Base-by-base conservation (phyloP, 75 land plant species). In the Azolla pinnata region DNA sequence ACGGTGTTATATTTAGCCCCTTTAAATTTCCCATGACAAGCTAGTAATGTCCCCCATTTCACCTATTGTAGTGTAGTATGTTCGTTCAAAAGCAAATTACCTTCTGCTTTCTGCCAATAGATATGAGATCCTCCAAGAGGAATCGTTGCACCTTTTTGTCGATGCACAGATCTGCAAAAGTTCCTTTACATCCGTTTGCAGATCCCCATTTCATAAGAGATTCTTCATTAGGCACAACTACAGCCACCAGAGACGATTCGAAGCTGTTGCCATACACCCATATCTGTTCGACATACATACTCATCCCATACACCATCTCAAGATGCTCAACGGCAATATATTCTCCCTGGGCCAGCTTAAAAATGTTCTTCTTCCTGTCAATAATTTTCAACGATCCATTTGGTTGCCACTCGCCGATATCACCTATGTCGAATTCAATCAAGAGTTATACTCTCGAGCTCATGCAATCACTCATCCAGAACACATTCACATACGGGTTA, bases 331-430 rank as follows among this genome's bases (percentile, higher is more conserved):
- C 97, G 5, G 99, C 99, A 73, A 90, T 86, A 75, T 95, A 95
- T 76, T 95, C 99, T 72, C 99, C 99, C 76, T 95, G 99, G 27
- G 99, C 89, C 38, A 95, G 88, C 76, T 95, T 95, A 64, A 95
- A 95, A 31, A 95, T 95, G 44, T 95, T 95, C 74, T 95, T 95
- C 71, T 95, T 95, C 27, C 97, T 69, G 56, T 95, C 99, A 78
- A 95, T 84, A 21, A 95, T 86, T 73, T 86, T 95, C 84, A 95
- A 31, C 48, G 83, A 77, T 58, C 99, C 99, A 80, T 86, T 61
- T 35, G 83, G 76, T 62, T 83, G 99, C 99, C 99, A 95, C 72
- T 95, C 99, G 33, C 99, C 99, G 70, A 95, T 67, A 59, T 95
- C 99, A 24, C 99, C 99, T 95, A 75, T n/a, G n/a, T 34, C 40